Evolutionary conservation across 2,329 filamentous ascomycete genomes (phyloP).

Genomic region (Aspergillus uvarum): DNA sequence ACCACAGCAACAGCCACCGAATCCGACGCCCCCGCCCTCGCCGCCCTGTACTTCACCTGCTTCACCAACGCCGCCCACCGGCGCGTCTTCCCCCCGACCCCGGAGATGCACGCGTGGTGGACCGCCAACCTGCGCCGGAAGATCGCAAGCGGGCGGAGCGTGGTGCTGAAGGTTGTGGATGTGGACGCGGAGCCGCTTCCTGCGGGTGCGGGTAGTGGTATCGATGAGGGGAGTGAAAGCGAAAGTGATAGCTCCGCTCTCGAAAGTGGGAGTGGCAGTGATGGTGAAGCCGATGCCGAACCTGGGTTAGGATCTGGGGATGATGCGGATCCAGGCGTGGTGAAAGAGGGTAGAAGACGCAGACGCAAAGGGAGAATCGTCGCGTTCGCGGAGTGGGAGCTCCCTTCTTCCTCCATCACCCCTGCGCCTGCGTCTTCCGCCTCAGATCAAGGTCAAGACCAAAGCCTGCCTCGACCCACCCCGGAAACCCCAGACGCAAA

Average conservation of each 20-base stretch:
- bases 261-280: too few species aligned
- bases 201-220: too few species aligned
- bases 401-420: slow-evolving; percentile 1
- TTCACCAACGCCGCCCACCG: slow-evolving; percentile 24
- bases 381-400: slow-evolving; percentile 29
- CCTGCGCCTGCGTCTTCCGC: background rate
- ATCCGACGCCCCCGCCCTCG: slow-evolving; percentile 21
- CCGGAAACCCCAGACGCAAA: background rate
- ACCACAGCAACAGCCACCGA: slow-evolving; percentile 11
- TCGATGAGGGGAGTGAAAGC: too few species aligned
- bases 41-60: slow-evolving; percentile 23
- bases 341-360: background rate
- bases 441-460: background rate
- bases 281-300: too few species aligned
- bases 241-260: too few species aligned
- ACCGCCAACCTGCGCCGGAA: slow-evolving; percentile 4
- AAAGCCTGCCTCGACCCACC: too few species aligned
- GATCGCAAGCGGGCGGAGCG: background rate
- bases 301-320: too few species aligned
- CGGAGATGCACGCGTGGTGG: slow-evolving; percentile 25
- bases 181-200: slow-evolving; percentile 3
- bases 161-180: slow-evolving; percentile 17
- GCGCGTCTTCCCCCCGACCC: slow-evolving; percentile 25
- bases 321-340: too few species aligned
- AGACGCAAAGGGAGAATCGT: slow-evolving; percentile 8